Base-by-base conservation (phyloP, 2,329 filamentous ascomycete genomes). In the Neonectria faginata region DNA sequence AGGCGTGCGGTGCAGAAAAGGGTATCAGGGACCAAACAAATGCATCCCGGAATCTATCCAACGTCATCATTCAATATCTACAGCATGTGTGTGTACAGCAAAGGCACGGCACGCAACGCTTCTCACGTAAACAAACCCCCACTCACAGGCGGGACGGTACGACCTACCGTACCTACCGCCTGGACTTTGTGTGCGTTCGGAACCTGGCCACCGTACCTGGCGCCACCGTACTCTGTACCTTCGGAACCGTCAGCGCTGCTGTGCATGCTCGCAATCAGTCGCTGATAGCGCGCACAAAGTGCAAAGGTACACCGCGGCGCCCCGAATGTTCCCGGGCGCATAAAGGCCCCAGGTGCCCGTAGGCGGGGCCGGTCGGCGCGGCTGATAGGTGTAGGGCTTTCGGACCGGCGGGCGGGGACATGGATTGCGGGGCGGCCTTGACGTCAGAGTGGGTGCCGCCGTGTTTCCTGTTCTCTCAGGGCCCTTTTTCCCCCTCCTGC, bases 371-470 rank as follows among this genome's bases (percentile, higher is more conserved):
- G 73, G 52, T 44, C 50, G 57, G 67, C 59, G 67, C 65, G 74
- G 66, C 66, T 74, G 71, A 77, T 77, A 77, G 74, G 70, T 47
- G 51, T 47, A 27, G 51, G 60, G 56, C 52, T 72, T 67, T 67
- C 68, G 66, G 61, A 58, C 71, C 68, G 68, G 69, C 54, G 58
- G 57, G 62, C 39, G 56, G 66, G 58, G 45, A 20, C 10, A 51
- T 25, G 27, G 14, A 29, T 33, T 36, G 64, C 66, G 64, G 67
- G 63, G 57, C 58, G 11, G 22, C 0, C 10, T 67, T 77, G 75
- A 78, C 76, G 76, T 78, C 76, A 78, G 55, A 33, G 61, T 69
- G 65, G 72, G 42, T 42, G 16, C 18, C n/a, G 39, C 39, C n/a
- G 16, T 42, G 39, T 42, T 20, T 39, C 36, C 14, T n/a, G 55